Base-by-base conservation (phyloP, 1,284 basidiomycete genomes). In the Sanguinoderma infundibulare region DNA sequence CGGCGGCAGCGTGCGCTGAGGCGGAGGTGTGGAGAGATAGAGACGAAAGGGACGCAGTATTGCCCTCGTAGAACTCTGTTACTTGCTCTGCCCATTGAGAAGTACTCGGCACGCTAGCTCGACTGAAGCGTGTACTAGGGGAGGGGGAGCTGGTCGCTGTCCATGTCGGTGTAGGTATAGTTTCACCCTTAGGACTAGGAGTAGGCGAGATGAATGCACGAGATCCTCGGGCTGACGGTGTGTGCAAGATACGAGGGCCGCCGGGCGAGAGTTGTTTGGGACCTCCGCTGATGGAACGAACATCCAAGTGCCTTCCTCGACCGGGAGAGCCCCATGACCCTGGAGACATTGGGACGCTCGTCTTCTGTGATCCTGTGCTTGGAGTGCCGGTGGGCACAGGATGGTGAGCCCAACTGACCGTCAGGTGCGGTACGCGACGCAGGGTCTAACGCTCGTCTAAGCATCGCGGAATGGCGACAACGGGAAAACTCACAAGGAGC, bases 401-500 rank as follows among this genome's bases (percentile, higher is more conserved):
- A 36, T 71, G 85, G 73, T 92, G 90, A 22, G 90, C 87, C 91
- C 91, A 92, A 36, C 88, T 90, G n/a, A 90, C 86, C 1, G 81
- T 86, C 9, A 93, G 71, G 72, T 90, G 87, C 52, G 89, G 85
- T 14, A 92, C 79, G 56, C 81, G 79, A 63, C 87, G 83, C 64
- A 93, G 79, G 10, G 87, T 84, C 90, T 92, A 65, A 22, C 17
- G 12, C 30, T 15, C 12, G 34, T 7, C 10, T 51, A 7, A 51
- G 34, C 30, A 20, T 36, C 15, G 30, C 3, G 34, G 24, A 14
- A 20, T 12, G 4, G 20, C 46, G 9, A 51, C 6, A 22, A 51
- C 8, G 5, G 35, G 14, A 22, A 35, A 35, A 51, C 30, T 51
- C 72, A 91, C 90, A 82, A 85, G 83, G 55, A 90, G 75, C 30